Percentiles rank a stretch among this genome's conserved stretches.
Evolutionary conservation across 2,329 filamentous ascomycete species (phyloP).

Genomic region (Colletotrichum melonis): DNA sequence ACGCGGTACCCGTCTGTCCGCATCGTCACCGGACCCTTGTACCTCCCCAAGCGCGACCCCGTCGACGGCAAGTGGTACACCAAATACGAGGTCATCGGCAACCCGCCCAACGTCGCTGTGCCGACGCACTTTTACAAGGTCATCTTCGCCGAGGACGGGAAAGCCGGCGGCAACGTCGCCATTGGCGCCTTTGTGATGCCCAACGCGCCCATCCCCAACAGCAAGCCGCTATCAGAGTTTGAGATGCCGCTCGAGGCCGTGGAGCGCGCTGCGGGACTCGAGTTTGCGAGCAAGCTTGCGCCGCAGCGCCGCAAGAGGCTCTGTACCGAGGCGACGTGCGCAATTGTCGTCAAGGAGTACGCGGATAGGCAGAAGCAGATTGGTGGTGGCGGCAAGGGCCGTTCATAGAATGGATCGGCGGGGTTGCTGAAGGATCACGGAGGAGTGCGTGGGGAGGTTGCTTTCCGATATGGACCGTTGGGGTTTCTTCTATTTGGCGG

Average conservation of each 20-base stretch:
- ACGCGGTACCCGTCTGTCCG: slow-evolving; percentile 85
- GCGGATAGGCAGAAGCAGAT: slow-evolving; percentile 71
- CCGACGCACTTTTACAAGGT: slow-evolving; percentile 99
- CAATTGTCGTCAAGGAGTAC: slow-evolving; percentile 85
- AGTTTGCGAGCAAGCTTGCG: slow-evolving; percentile 87
- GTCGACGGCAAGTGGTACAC: slow-evolving; percentile 95
- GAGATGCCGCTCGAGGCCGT: slow-evolving; percentile 94
- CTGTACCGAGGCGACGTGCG: slow-evolving; percentile 88
- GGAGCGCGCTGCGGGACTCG: slow-evolving; percentile 90
- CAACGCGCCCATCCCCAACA: slow-evolving; percentile 88
- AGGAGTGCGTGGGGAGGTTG: neutral
- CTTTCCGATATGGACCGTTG: neutral
- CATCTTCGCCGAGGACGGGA: slow-evolving; percentile 91
- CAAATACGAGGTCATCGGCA: slow-evolving; percentile 94
- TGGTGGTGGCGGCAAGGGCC: slow-evolving; percentile 47
- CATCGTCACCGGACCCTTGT: slow-evolving; percentile 92
- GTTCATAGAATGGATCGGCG: slow-evolving; percentile 6
- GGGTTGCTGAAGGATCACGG: neutral
- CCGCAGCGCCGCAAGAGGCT: slow-evolving; percentile 78
- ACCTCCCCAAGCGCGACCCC: slow-evolving; percentile 86
- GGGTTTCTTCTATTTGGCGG: neutral
- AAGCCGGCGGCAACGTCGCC: slow-evolving; percentile 78
- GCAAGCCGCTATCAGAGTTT: slow-evolving; percentile 89
- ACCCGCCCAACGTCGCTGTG: slow-evolving; percentile 92
- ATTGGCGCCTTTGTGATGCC: slow-evolving; percentile 95